Conservation (phyloP, 768 basidiomycete species). For the Xerocomellus intermedius region DNA sequence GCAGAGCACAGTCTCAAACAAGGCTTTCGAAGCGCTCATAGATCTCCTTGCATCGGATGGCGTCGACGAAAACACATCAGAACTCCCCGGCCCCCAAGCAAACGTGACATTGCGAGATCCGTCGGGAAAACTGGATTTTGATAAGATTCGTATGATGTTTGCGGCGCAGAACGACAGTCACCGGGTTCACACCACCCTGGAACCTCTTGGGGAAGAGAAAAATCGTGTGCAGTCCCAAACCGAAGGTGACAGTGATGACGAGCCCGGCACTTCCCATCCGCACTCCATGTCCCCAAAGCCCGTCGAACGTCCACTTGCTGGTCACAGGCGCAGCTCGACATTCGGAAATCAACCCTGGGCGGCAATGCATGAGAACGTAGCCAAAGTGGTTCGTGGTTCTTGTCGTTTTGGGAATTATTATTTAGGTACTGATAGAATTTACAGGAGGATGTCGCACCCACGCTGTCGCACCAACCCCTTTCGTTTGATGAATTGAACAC, state of each 20-base stretch:
- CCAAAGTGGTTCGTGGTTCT: conserved; percentile 8
- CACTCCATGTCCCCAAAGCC: conserved; percentile 18
- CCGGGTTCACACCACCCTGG: background rate
- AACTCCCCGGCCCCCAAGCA: background rate
- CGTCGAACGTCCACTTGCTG: background rate
- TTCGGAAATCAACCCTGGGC: conserved; percentile 20
- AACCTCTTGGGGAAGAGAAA: background rate
- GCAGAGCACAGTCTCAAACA: conserved; percentile 15
- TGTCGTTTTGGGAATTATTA: background rate
- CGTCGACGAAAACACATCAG: conserved; percentile 9
- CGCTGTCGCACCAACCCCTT: conserved; percentile 11
- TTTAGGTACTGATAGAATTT: background rate
- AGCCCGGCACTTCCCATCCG: conserved; percentile 12
- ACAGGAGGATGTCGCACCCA: conserved; percentile 9
- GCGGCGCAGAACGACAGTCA: conserved; percentile 11
- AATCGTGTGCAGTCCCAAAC: background rate
- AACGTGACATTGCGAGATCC: conserved; percentile 21
- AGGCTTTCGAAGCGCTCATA: conserved; percentile 29
- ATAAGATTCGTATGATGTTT: conserved; percentile 32
- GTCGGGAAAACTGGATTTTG: conserved; percentile 32
- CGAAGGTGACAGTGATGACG: conserved; percentile 20
- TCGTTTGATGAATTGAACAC: conserved; percentile 26
- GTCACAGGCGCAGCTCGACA: conserved; percentile 25
- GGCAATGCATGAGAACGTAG: conserved; percentile 8
- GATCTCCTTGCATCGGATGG: conserved; percentile 33